Evolutionary conservation across 805 yeast species (phyloP), one percentile per base, ranked within the genome.

Genomic region (Torulaspora delbrueckii): DNA sequence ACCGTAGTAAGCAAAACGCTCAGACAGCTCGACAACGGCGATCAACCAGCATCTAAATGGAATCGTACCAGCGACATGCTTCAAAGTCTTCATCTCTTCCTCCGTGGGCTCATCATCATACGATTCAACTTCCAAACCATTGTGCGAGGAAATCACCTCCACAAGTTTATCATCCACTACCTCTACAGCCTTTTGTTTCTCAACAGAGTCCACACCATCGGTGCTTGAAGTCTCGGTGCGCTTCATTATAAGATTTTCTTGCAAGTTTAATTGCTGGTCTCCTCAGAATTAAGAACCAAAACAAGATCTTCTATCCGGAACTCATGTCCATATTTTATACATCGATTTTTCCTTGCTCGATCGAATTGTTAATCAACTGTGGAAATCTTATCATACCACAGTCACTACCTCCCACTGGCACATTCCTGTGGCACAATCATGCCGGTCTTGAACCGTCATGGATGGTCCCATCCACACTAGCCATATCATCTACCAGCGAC

Each of bases 1-100:
- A 59, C 95, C 93, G 58, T 86, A 86, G 70, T 81, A 86, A 9
- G 91, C 76, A 62, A 86, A 85, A 54, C 95, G 77, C 66, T 86
- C 95, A 39, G 90, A 78, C 51, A 86, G 77, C 68, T 86, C 95
- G 33, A 86, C 86, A 37, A 85, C 44, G 51, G 77, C 79, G 47
- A 81, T 73, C 43, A 79, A 64, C 64, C 78, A 79, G 31, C 75
- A 64, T 25, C 71, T 68, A 45, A 66, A 67, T 10, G 79, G 76
- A 41, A 80, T 75, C 25, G 67, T 59, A 30, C 81, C 84, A 5
- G 53, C 28, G 8, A 64, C 64, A 42, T 55, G 66, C 47, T 52
- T 58, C 39, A 64, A 46, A 12, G 62, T 59, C 14, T 41, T 42
- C 52, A 56, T 35, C 43, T 64, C 67, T 33, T 62, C 66, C 23